A percentile compares a stretch with the other conserved stretches of the same genome.
Evolutionary conservation across 2,329 filamentous ascomycete genomes (phyloP).

Genomic region (Chalara sp.): DNA sequence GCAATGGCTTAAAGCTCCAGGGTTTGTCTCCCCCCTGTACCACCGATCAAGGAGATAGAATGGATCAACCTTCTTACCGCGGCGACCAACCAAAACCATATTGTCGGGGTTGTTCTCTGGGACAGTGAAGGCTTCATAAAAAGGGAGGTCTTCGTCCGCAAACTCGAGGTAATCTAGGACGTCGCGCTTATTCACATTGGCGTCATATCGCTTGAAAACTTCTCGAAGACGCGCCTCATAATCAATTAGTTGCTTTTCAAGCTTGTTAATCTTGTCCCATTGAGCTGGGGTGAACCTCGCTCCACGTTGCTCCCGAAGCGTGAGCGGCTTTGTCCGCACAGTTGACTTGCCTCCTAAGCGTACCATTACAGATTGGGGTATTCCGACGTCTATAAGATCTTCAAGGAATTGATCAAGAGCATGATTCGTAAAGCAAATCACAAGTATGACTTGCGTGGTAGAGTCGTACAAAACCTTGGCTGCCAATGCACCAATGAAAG

Average conservation of each 20-base stretch:
- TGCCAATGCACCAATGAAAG: conserved; percentile 61
- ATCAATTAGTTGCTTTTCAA: conserved; percentile 30
- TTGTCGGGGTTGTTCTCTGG: conserved; percentile 34
- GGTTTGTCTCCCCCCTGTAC: conserved; percentile 34
- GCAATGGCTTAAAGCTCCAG: conserved; percentile 35
- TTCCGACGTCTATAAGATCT: conserved; percentile 54
- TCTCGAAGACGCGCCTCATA: conserved; percentile 21
- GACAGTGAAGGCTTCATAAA: conserved; percentile 49
- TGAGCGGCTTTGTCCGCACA: conserved; percentile 38
- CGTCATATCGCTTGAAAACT: conserved; percentile 13
- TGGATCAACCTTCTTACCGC: conserved; percentile 35
- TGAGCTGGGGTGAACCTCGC: conserved; percentile 27
- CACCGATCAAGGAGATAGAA: conserved; percentile 50
- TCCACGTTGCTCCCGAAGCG: conserved; percentile 35
- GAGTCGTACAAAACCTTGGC: conserved; percentile 47
- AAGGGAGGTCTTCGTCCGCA: conserved; percentile 39
- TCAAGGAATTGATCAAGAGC: conserved; percentile 59
- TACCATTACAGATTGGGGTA: conserved; percentile 43
- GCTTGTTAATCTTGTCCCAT: conserved; percentile 35
- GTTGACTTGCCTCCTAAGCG: conserved; percentile 57
- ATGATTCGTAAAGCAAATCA: conserved; percentile 64
- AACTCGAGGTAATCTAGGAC: conserved; percentile 44
- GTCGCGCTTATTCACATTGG: conserved; percentile 14
- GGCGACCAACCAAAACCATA: conserved; percentile 38
- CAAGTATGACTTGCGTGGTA: conserved; percentile 47